Base-by-base conservation (phyloP, 768 basidiomycete genomes). In the Podaxis carcinomalis region DNA sequence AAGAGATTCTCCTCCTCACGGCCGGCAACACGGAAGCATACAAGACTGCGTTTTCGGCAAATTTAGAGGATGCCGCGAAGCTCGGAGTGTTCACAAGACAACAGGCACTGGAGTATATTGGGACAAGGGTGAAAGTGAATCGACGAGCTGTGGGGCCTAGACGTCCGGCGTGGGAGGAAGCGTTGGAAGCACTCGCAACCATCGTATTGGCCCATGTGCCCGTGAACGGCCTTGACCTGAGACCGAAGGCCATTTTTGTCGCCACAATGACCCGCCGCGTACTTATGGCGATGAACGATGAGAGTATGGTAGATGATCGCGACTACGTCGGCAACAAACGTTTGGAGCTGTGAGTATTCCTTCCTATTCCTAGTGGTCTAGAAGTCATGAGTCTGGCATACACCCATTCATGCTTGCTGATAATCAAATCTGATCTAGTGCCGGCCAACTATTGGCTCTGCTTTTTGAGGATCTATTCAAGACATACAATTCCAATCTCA, bases 271-370 rank as follows among this genome's bases (percentile, higher is more conserved):
- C 93, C 0, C 82, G 96, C 16, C 81, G 97, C 50, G 97, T 99
- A 11, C 78, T 99, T 55, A 93, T 95, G 90, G 95, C 95, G 16
- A 90, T 98, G 86, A 86, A 94, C 61, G 94, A 98, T 72, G 92
- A 93, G 72, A 95, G 89, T 68, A 94, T 95, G 86, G 95, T 97
- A 9, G 97, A 99, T 67, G 97, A 99, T 74, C 83, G 97, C 51
- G 97, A 99, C 74, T 99, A 99, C 71, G 97, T 99, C 61, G 97
- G 97, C 51, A 99, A 99, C 75, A 99, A 99, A 74, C 92, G 97
- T 51, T 77, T 99, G 47, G 97, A 99, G 75, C 83, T 99, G 96
- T 97, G 73, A 69, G 90, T 81, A 4, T 47, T 54, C 37, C 46
- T 50, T 59, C 57, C 50, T 60, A 35, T 60, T 53, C 28, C 32